Base-by-base conservation (phyloP, 495 filamentous ascomycete genomes). In the Podospora tetraspora region DNA sequence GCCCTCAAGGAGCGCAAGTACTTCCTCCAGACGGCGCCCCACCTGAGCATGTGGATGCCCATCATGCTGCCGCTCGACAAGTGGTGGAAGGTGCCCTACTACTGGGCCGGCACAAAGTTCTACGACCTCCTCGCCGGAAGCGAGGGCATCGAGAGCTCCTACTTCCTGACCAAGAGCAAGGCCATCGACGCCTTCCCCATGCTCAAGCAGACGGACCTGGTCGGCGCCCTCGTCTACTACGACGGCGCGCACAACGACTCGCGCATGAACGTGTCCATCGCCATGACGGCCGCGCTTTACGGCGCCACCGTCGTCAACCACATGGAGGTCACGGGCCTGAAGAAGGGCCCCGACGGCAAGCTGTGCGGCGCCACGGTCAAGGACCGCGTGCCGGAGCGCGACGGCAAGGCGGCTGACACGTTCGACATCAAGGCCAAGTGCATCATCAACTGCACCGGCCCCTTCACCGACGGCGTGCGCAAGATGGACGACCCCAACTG, bases 161-260 rank as follows among this genome's bases (percentile, higher is more conserved):
- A 98, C 80, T 99, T 99, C 78, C 78, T 98, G 73, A 95, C 94
- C 21, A 92, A 90, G 79, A 95, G 91, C 74, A 97, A 95, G 79
- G 95, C 95, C 1, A 85, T 98, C 67, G 94, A 97, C 77, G 91
- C 91, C 9, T 99, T 99, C 74, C 95, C 95, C n/a, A 98, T 98
- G 95, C 78, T 99, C 70, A 95, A 92, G 79, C 90, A 88, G 73
- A 89, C 91, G 37, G 90, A 91, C 57, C 81, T 99, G 5, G 85
- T 93, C 60, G 95, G 95, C 60, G 95, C 95, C 56, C 83, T 98
- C 74, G 95, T 99, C 0, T 99, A 99, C 83, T 99, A 99, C 77
- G 94, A 99, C 81, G 95, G 95, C 71, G 93, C 93, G 2, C 95
- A 99, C 82, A 99, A 98, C 75, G 95, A 99, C 78, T 97, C 95